phyloP scores from a whole-genome alignment of 2,329 filamentous ascomycete species.

The Alternaria novae-zelandiae region DNA sequence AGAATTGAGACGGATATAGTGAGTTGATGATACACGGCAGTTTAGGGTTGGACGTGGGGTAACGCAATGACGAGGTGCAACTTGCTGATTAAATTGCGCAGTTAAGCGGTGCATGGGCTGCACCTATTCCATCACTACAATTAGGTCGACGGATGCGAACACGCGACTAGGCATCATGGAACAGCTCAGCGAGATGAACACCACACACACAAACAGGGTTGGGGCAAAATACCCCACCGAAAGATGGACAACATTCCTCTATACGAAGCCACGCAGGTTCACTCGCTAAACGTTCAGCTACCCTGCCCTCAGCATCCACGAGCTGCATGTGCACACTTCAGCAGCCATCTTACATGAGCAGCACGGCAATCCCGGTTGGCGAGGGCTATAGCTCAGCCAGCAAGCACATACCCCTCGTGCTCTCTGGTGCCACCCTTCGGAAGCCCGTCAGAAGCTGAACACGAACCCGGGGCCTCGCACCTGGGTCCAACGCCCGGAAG shows the following conservation, averaged over 20 bases:
- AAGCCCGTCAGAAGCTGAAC: constrained; percentile 10
- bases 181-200: background rate
- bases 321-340: constrained; percentile 8
- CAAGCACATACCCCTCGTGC: constrained; percentile 5
- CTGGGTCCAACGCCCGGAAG: constrained; percentile 16
- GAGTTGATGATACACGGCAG: constrained; percentile 14
- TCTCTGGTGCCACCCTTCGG: constrained; percentile 5
- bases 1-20: constrained; percentile 13
- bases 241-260: background rate
- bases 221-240: background rate
- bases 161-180: background rate
- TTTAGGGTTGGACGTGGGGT: constrained; percentile 6
- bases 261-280: background rate
- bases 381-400: constrained; percentile 5
- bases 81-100: constrained; percentile 7
- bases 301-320: constrained; percentile 3
- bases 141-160: background rate
- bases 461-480: constrained; percentile 26
- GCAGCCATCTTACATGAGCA: constrained; percentile 2
- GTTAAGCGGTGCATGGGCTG: constrained; percentile 2
- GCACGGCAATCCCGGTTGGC: constrained; percentile 8
- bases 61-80: constrained; percentile 9
- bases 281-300: constrained; percentile 7
- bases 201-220: background rate
- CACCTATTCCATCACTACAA: background rate